Evolutionary conservation across 495 filamentous ascomycete genomes (phyloP).

Genomic region (Hamigera avellanea): DNA sequence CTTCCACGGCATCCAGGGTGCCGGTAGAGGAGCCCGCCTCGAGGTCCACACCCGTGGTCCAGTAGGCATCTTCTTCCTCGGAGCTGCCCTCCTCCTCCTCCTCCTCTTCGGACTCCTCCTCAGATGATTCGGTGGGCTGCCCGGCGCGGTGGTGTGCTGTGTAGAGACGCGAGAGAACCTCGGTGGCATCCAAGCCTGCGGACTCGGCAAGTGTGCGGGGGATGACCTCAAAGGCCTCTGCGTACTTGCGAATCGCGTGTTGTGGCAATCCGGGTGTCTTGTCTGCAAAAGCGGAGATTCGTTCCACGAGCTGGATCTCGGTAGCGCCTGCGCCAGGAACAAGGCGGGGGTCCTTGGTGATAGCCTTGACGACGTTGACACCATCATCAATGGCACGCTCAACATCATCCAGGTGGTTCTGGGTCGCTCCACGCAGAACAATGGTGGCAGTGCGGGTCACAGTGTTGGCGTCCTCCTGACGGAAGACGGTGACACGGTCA

Average conservation of each 20-base stretch:
- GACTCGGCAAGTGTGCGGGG: constrained; percentile 88
- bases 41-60: constrained; percentile 87
- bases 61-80: constrained; percentile 55
- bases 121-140: constrained; percentile 15
- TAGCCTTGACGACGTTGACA: constrained; percentile 97
- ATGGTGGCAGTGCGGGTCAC: constrained; percentile 87
- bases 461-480: constrained; percentile 89
- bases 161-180: constrained; percentile 83
- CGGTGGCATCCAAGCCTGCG: constrained; percentile 90
- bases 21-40: constrained; percentile 74
- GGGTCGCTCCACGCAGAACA: constrained; percentile 89
- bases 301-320: constrained; percentile 89
- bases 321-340: constrained; percentile 94
- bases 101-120: constrained; percentile 15
- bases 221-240: constrained; percentile 95
- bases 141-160: constrained; percentile 67
- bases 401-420: constrained; percentile 95
- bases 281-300: constrained; percentile 78
- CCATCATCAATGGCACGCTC: constrained; percentile 97
- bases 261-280: constrained; percentile 86
- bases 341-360: constrained; percentile 82
- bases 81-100: constrained; percentile 30
- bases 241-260: constrained; percentile 94
- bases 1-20: constrained; percentile 75
- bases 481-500: constrained; percentile 96